A percentile compares a stretch with the other conserved stretches of the same genome.
Conservation (phyloP, 345 rosid genomes). For the Populus tremula region DNA sequence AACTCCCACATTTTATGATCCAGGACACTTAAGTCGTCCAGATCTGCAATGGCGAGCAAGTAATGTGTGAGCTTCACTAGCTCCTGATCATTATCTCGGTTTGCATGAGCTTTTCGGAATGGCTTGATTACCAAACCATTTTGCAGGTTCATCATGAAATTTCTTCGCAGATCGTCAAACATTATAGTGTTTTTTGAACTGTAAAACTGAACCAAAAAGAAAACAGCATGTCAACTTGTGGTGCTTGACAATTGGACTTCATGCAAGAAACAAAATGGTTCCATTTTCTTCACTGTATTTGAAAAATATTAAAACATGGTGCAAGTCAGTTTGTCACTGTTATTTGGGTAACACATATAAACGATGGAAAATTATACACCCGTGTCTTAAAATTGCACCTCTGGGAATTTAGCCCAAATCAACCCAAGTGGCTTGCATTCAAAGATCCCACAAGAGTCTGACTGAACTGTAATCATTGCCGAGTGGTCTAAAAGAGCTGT, state of each 20-base stretch:
- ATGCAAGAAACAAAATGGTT: too few species aligned
- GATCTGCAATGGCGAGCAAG: slow-evolving; percentile 83
- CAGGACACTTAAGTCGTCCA: slow-evolving; percentile 63
- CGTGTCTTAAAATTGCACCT: slow-evolving; percentile 40
- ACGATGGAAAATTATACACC: background rate
- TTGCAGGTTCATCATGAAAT: slow-evolving; percentile 92
- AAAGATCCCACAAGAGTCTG: slow-evolving; percentile 78
- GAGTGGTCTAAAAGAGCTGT: slow-evolving; percentile 88
- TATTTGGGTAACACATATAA: background rate
- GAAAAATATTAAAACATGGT: too few species aligned
- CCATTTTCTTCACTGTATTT: too few species aligned
- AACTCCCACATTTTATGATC: slow-evolving; percentile 80
- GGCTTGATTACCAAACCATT: slow-evolving; percentile 84
- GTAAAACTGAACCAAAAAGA: slow-evolving; percentile 55
- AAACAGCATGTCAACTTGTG: background rate
- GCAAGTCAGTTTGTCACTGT: background rate
- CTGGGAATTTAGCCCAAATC: slow-evolving; percentile 86
- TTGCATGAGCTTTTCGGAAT: slow-evolving; percentile 83
- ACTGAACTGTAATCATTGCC: slow-evolving; percentile 94
- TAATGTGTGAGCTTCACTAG: slow-evolving; percentile 79
- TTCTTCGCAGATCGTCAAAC: slow-evolving; percentile 89
- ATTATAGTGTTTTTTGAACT: slow-evolving; percentile 80
- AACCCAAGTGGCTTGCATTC: slow-evolving; percentile 94
- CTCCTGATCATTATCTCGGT: slow-evolving; percentile 80
- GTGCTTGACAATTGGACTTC: background rate